Conservation (phyloP, 257 asterid species). For the Capsicum chinense region DNA sequence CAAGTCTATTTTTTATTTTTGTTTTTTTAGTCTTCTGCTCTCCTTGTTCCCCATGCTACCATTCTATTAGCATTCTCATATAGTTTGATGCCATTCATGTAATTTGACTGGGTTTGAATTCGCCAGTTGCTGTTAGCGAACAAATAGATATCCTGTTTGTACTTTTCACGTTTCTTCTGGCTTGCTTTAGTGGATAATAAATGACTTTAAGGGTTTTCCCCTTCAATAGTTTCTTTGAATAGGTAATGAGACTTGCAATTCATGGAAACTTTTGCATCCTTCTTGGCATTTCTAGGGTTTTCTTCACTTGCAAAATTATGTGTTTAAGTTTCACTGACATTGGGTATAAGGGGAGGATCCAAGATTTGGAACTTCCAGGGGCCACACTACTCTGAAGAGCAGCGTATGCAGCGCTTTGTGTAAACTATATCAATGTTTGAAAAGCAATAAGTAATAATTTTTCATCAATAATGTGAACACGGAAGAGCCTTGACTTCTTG, state of each 20-base stretch:
- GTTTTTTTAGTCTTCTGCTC: background rate
- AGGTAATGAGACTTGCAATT: background rate
- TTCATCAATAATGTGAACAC: background rate
- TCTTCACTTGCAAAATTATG: constrained; percentile 9
- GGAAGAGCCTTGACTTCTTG: background rate
- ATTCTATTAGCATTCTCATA: background rate
- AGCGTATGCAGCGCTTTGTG: background rate
- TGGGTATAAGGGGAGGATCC: background rate
- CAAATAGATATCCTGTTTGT: background rate
- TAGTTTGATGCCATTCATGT: background rate
- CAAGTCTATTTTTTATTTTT: background rate
- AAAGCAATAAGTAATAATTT: background rate
- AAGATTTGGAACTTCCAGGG: background rate
- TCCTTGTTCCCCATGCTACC: constrained; percentile 15
- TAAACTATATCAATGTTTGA: background rate
- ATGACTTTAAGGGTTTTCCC: background rate
- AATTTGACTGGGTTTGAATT: background rate
- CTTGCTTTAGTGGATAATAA: constrained; percentile 11
- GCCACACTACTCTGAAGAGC: background rate
- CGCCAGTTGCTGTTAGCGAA: background rate
- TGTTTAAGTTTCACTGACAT: background rate
- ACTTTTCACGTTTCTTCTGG: constrained; percentile 4
- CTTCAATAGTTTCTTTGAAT: background rate
- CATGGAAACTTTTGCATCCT: background rate
- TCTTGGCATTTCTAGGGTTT: background rate